These are phyloP conservation scores for Plenodomus biglobosus DNA, from an alignment of 2,329 filamentous ascomycete genomes.

Conservation along the genomic window DNA sequence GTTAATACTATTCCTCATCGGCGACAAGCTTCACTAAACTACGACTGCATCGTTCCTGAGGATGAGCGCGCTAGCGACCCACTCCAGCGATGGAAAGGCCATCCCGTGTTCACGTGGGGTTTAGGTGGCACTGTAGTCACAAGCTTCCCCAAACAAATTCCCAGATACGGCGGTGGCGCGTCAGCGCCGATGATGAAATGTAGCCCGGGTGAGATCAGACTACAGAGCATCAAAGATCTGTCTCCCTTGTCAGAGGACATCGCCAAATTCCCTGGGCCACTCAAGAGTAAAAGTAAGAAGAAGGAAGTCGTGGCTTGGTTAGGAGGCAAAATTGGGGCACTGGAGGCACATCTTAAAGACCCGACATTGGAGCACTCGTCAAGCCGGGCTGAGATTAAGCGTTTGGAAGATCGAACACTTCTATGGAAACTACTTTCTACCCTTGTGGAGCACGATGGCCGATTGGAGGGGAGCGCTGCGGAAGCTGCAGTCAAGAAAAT, in stretches of 20 bases:
- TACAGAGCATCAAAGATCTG: slow-evolving; percentile 74
- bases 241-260: slow-evolving; percentile 71
- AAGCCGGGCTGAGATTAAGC: slow-evolving; percentile 64
- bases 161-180: slow-evolving; percentile 77
- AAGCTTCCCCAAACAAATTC: slow-evolving; percentile 85
- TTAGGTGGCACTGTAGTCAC: slow-evolving; percentile 80
- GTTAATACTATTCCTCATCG: slow-evolving; percentile 37
- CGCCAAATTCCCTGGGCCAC: slow-evolving; percentile 82
- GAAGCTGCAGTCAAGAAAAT: slow-evolving; percentile 75
- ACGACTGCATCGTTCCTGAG: slow-evolving; percentile 59
- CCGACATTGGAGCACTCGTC: slow-evolving; percentile 54
- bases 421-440: slow-evolving; percentile 84
- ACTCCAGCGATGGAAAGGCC: slow-evolving; percentile 86
- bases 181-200: slow-evolving; percentile 76
- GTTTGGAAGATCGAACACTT: slow-evolving; percentile 75
- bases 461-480: slow-evolving; percentile 70
- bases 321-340: slow-evolving; percentile 68
- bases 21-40: slow-evolving; percentile 50
- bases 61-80: slow-evolving; percentile 67
- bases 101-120: slow-evolving; percentile 84
- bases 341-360: slow-evolving; percentile 60
- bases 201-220: slow-evolving; percentile 76
- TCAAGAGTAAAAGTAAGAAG: slow-evolving; percentile 90
- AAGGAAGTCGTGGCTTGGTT: slow-evolving; percentile 89
- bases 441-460: slow-evolving; percentile 84